These are phyloP conservation scores for Lanmaoa pseudosensibilis DNA, from an alignment of 768 basidiomycete genomes.

Conservation along the genomic window DNA sequence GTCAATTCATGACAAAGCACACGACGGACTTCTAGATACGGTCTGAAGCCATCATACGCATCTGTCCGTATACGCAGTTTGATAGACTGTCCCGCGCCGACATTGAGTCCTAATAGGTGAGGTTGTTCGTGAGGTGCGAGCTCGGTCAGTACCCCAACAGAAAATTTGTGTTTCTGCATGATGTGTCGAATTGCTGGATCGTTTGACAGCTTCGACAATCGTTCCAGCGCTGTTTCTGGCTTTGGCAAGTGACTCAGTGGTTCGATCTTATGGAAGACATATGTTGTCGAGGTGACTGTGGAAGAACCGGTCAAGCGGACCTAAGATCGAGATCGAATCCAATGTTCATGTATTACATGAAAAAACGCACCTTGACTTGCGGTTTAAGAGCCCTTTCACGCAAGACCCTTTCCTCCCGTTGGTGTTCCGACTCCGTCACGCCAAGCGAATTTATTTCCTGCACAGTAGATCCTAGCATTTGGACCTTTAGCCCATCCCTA, in stretches of 20 bases:
- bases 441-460: conserved; percentile 57
- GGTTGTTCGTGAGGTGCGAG: conserved; percentile 79
- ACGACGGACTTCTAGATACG: conserved; percentile 61
- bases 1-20: conserved; percentile 78
- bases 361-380: conserved; percentile 51
- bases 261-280: conserved; percentile 63
- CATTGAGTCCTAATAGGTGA: conserved; percentile 66
- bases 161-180: conserved; percentile 68
- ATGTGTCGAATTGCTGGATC: conserved; percentile 71
- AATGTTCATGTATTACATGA: background rate
- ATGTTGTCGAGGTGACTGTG: conserved; percentile 40
- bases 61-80: conserved; percentile 71
- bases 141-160: conserved; percentile 71
- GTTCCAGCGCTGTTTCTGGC: conserved; percentile 51
- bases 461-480: conserved; percentile 66
- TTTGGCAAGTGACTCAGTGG: conserved; percentile 66
- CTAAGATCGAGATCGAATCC: conserved; percentile 29
- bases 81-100: conserved; percentile 59
- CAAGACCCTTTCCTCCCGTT: conserved; percentile 57
- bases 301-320: conserved; percentile 56
- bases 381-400: conserved; percentile 57
- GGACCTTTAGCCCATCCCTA: conserved; percentile 63
- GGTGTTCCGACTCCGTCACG: conserved; percentile 56
- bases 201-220: conserved; percentile 59
- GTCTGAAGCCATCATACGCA: conserved; percentile 68